These are phyloP conservation scores for Hygrocybe coccinea DNA, from an alignment of 768 basidiomycete genomes.

Conservation along the genomic window DNA sequence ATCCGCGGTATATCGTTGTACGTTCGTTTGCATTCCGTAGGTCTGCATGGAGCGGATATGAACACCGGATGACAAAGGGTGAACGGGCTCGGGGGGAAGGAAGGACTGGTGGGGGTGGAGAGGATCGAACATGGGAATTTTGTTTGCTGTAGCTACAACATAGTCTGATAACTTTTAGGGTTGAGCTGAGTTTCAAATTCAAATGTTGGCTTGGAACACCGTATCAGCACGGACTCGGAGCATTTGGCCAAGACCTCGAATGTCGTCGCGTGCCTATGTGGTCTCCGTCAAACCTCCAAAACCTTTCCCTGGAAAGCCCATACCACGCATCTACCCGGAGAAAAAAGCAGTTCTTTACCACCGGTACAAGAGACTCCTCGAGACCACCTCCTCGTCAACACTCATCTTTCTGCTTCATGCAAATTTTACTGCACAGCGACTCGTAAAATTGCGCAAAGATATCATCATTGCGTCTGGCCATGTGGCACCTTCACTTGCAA, in stretches of 20 bases:
- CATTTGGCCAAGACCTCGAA: not conserved
- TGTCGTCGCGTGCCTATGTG: slow-evolving; percentile 46
- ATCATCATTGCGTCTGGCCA: slow-evolving; percentile 54
- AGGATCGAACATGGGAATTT: slow-evolving; percentile 89
- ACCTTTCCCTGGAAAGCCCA: slow-evolving; percentile 47
- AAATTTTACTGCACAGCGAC: slow-evolving; percentile 64
- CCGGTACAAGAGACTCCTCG: slow-evolving; percentile 71
- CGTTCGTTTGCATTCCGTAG: slow-evolving; percentile 80
- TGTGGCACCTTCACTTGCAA: slow-evolving; percentile 34
- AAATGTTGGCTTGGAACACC: not conserved
- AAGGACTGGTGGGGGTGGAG: slow-evolving; percentile 67
- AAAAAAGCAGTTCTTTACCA: slow-evolving; percentile 79
- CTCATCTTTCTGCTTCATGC: slow-evolving; percentile 76
- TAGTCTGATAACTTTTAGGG: no score
- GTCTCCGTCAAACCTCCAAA: slow-evolving; percentile 52
- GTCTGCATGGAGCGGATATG: slow-evolving; percentile 73
- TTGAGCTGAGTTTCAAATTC: not conserved
- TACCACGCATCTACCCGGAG: slow-evolving; percentile 65
- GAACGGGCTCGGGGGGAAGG: slow-evolving; percentile 62
- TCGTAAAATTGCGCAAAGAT: slow-evolving; percentile 64
- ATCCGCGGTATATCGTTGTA: slow-evolving; percentile 64
- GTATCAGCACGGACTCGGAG: no score
- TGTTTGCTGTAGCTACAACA: no score
- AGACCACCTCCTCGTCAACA: slow-evolving; percentile 50
- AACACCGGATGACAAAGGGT: slow-evolving; percentile 93